Conservation (phyloP, 108 stramenopile genomes). For the Skeletonema menzelii region DNA sequence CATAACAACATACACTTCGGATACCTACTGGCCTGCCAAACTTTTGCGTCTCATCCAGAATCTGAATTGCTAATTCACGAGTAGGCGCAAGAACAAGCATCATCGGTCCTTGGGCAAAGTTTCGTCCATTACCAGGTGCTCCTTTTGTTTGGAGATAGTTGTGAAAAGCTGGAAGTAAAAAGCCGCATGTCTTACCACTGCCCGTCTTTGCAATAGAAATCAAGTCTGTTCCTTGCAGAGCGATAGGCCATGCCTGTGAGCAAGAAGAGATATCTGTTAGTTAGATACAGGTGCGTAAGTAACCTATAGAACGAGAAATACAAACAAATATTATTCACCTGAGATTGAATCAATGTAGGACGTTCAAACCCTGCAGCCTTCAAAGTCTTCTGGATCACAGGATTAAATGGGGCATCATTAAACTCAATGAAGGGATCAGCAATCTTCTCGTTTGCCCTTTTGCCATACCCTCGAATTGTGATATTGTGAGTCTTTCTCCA, state of each 20-base stretch:
- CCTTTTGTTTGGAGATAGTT: conserved; percentile 59
- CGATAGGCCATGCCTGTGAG: conserved; percentile 87
- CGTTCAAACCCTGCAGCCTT: conserved; percentile 77
- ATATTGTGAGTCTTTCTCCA: conserved; percentile 81
- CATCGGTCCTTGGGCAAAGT: conserved; percentile 50
- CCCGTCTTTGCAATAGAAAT: conserved; percentile 99
- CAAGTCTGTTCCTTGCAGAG: conserved; percentile 85
- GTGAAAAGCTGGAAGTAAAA: conserved; percentile 94
- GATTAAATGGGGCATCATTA: conserved; percentile 74
- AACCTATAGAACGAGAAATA: neutral
- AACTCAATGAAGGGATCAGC: conserved; percentile 79
- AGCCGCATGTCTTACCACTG: conserved; percentile 95
- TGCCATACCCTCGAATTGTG: conserved; percentile 69
- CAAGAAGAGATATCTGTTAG: neutral
- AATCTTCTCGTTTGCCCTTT: conserved; percentile 26
- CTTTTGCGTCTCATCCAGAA: conserved; percentile 93
- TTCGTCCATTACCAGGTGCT: conserved; percentile 12
- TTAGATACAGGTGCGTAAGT: neutral
- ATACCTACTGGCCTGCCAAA: conserved; percentile 94
- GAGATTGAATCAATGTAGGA: conserved; percentile 87
- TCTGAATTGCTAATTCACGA: conserved; percentile 97
- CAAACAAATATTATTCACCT: conserved; percentile 41
- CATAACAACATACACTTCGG: conserved; percentile 95
- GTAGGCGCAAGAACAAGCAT: conserved; percentile 96
- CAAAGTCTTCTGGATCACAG: conserved; percentile 63